Conservation (phyloP, 2,329 filamentous ascomycete species). For the Elsinoe perseae region DNA sequence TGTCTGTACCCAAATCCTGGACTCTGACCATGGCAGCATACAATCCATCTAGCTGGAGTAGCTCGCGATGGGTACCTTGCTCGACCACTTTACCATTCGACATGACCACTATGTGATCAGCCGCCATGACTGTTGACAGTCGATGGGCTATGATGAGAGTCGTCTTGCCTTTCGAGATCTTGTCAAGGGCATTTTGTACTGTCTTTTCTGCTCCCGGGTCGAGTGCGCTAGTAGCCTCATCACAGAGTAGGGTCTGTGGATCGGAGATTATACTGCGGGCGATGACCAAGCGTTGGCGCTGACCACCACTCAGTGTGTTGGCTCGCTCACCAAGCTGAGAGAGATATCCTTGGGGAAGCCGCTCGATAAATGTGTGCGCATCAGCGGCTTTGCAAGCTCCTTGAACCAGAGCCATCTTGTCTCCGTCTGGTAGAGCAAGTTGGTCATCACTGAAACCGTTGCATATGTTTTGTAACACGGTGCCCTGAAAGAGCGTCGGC, state of each 20-base stretch:
- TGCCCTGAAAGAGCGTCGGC: constrained; percentile 30
- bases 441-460: constrained; percentile 30
- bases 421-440: constrained; percentile 21
- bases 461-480: constrained; percentile 31
- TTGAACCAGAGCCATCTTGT: constrained; percentile 27
- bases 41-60: constrained; percentile 32
- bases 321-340: constrained; percentile 31
- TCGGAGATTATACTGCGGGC: constrained; percentile 32
- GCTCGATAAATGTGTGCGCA: constrained; percentile 33
- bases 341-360: constrained; percentile 30
- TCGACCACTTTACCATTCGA: constrained; percentile 37
- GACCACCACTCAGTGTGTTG: constrained; percentile 29
- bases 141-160: constrained; percentile 39
- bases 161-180: constrained; percentile 28
- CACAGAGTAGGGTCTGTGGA: constrained; percentile 30
- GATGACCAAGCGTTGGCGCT: constrained; percentile 32
- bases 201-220: constrained; percentile 30
- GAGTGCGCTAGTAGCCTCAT: constrained; percentile 33
- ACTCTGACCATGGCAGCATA: constrained; percentile 40
- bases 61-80: constrained; percentile 36
- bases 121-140: constrained; percentile 37
- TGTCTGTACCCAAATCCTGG: constrained; percentile 38
- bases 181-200: constrained; percentile 30
- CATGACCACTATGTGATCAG: constrained; percentile 42
- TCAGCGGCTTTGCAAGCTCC: constrained; percentile 30